Conservation (phyloP, 495 filamentous ascomycete species). For the Lasiosphaeria ovina region DNA sequence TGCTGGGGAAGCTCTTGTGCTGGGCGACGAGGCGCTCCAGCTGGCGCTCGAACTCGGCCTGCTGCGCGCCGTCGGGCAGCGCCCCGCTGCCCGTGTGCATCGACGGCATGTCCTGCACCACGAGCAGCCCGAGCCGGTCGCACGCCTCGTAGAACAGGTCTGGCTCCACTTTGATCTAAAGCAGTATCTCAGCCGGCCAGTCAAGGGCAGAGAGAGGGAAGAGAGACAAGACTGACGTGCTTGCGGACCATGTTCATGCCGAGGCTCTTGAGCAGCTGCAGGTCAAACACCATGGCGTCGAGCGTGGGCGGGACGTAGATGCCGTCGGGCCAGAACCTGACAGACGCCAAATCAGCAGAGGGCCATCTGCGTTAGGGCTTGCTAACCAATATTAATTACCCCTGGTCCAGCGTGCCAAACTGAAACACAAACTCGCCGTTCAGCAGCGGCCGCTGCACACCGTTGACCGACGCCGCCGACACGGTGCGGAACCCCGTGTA, state of each 20-base stretch:
- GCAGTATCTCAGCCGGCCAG: not conserved
- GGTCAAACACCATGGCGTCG: constrained; percentile 65
- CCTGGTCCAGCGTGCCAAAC: constrained; percentile 67
- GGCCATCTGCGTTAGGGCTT: too few relatives aligned
- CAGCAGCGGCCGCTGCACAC: constrained; percentile 58
- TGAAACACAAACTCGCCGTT: constrained; percentile 65
- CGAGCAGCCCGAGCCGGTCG: constrained; percentile 59
- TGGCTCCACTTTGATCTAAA: constrained; percentile 65
- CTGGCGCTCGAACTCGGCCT: constrained; percentile 61
- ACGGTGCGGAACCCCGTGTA: constrained; percentile 70
- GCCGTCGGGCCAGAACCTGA: constrained; percentile 62
- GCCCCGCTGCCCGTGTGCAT: constrained; percentile 36
- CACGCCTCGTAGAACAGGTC: constrained; percentile 66
- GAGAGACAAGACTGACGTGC: constrained; percentile 46
- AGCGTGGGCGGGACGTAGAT: constrained; percentile 57
- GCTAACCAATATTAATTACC: constrained; percentile 29
- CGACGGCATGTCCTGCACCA: constrained; percentile 70
- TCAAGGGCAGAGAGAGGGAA: not conserved
- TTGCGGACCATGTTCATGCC: constrained; percentile 70
- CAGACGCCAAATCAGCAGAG: not conserved
- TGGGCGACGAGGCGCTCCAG: constrained; percentile 60
- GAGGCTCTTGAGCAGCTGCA: constrained; percentile 57
- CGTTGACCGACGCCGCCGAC: constrained; percentile 50
- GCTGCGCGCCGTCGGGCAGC: constrained; percentile 45
- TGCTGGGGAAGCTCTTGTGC: constrained; percentile 61